Base-by-base conservation (phyloP, 202 grass and related monocot species). In the Musa balbisiana region DNA sequence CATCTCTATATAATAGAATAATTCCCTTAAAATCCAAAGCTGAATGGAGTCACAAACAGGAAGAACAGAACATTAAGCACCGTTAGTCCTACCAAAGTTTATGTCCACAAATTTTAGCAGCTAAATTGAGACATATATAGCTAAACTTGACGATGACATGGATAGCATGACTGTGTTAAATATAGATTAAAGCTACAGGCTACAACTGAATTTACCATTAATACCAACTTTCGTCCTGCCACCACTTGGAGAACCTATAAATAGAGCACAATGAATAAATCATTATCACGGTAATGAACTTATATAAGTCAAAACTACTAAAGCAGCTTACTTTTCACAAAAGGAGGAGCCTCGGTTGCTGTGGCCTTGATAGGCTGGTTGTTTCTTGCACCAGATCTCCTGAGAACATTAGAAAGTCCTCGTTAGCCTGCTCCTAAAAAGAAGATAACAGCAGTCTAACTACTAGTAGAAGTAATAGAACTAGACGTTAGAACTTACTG, bases 191-290 rank as follows among this genome's bases (percentile, higher is more conserved):
- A 68, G 27, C 8, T 12, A 8, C 4, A 69, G 17, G 25, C 17
- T 51, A 20, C 25, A 70, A 51, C 33, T 70, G 69, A 54, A 80
- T 84, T 87, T 79, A 92, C 89, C 92, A 56, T 96, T 96, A 51
- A 96, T 96, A 60, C 89, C 92, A 1, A 96, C 52, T 75, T 88
- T 96, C 60, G 80, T 87, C 77, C 85, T 92, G 12, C 79, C 80
- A 1, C 83, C 82, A 1, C 64, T 85, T 3, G 89, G 83, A 43
- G 68, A 89, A 72, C 86, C 92, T 96, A 85, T 17, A 51, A 70
- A 70, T 51, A 70, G 3, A 72, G 13, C 64, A 23, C 69, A 80
- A 80, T 67, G 62, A 49, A 9, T 25, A 55, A 69, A 78, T 17
- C 24, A 51, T 70, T 51, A 70, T 11, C 43, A 51, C 21, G 17